Percentiles rank a stretch among this genome's conserved stretches.
Evolutionary conservation across 2,329 filamentous ascomycete genomes (phyloP).

Genomic region (Xylaria sp.): DNA sequence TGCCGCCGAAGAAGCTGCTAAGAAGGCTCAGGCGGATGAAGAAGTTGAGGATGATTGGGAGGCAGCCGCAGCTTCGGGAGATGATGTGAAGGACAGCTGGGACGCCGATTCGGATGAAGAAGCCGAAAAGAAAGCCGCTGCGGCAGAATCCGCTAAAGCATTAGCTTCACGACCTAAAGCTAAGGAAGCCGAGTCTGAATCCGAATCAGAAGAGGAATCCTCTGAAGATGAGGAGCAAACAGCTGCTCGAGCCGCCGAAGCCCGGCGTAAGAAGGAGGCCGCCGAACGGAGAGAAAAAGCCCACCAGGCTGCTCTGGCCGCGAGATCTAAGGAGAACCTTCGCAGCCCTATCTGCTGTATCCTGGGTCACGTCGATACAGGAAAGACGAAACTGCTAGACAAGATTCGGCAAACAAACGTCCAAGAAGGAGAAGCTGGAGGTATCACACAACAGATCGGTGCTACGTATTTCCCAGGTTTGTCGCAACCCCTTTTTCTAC

Average conservation of each 20-base stretch:
- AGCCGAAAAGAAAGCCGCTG: conserved; percentile 58
- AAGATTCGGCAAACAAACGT: conserved; percentile 99
- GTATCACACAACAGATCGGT: conserved; percentile 99
- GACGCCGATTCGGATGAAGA: conserved; percentile 86
- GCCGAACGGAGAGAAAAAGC: conserved; percentile 89
- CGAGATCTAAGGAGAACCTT: conserved; percentile 91
- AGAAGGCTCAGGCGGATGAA: conserved; percentile 66
- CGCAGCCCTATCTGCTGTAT: conserved; percentile 99
- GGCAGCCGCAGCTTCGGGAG: conserved; percentile 78
- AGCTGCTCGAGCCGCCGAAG: conserved; percentile 78
- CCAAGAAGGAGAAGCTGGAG: conserved; percentile 97
- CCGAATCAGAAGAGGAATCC: conserved; percentile 65
- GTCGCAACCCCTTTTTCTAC: neutral
- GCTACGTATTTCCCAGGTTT: conserved; percentile 90
- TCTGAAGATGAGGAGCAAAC: conserved; percentile 78
- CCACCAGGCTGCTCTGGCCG: conserved; percentile 90
- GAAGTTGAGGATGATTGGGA: conserved; percentile 89
- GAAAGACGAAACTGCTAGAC: conserved; percentile 99
- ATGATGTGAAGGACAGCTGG: conserved; percentile 93
- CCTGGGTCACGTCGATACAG: conserved; percentile 99
- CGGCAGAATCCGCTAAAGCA: conserved; percentile 39
- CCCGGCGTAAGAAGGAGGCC: conserved; percentile 86
- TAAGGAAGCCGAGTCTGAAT: conserved; percentile 55
- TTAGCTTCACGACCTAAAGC: conserved; percentile 51
- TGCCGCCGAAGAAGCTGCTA: conserved; percentile 64